Conservation (phyloP, 2,329 filamentous ascomycete species). For the Epichloe sibirici region DNA sequence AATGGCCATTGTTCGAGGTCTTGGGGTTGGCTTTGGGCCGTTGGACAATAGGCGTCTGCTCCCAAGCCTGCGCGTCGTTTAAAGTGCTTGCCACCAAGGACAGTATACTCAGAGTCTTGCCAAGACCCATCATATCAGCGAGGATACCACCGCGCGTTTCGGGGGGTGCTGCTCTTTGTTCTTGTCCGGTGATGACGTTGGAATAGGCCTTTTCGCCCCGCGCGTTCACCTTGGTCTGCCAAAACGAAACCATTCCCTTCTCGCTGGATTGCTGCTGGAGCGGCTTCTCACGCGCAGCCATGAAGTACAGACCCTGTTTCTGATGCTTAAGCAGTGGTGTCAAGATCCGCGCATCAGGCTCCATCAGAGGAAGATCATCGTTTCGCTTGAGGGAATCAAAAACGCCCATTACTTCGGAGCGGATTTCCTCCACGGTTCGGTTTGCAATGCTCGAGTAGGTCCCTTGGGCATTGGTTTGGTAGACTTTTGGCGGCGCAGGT, state of each 20-base stretch:
- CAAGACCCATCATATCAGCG: slow-evolving; percentile 82
- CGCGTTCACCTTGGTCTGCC: slow-evolving; percentile 47
- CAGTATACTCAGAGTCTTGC: slow-evolving; percentile 76
- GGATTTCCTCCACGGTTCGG: slow-evolving; percentile 75
- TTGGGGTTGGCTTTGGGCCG: slow-evolving; percentile 30
- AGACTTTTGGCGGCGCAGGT: slow-evolving; percentile 25
- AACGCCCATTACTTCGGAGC: slow-evolving; percentile 70
- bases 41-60: slow-evolving; percentile 37
- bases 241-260: slow-evolving; percentile 59
- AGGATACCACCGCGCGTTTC: slow-evolving; percentile 63
- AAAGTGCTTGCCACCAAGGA: slow-evolving; percentile 60
- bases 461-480: slow-evolving; percentile 18
- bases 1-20: slow-evolving; percentile 15
- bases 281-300: slow-evolving; percentile 64
- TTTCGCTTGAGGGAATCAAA: slow-evolving; percentile 73
- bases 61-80: slow-evolving; percentile 51
- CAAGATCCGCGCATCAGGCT: slow-evolving; percentile 48
- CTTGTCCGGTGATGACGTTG: slow-evolving; percentile 75
- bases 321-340: slow-evolving; percentile 72
- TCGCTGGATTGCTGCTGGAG: slow-evolving; percentile 45
- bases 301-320: slow-evolving; percentile 80
- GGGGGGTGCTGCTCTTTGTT: slow-evolving; percentile 46
- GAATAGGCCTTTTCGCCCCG: slow-evolving; percentile 51
- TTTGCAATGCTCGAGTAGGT: slow-evolving; percentile 20
- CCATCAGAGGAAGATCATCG: slow-evolving; percentile 63